These are phyloP conservation scores for Talaromyces atroroseus DNA, from an alignment of 2,329 filamentous ascomycete species.

Conservation along the genomic window DNA sequence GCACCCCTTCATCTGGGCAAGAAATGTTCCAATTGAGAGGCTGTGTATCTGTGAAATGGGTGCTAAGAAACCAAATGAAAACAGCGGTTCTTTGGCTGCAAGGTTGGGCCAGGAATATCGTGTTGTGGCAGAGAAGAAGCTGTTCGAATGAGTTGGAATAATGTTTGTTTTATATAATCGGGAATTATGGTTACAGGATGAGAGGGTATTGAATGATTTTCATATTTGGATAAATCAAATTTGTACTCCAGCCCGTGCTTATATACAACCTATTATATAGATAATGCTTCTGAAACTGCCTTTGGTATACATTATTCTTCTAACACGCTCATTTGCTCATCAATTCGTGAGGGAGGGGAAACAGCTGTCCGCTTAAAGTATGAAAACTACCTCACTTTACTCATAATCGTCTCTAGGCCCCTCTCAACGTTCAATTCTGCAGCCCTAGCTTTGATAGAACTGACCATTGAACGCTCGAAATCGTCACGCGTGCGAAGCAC, in stretches of 20 bases:
- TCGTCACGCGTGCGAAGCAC: constrained; percentile 83
- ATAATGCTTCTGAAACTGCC: background rate
- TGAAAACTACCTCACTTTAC: constrained; percentile 71
- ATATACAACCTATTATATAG: constrained; percentile 8
- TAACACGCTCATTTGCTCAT: background rate
- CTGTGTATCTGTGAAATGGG: constrained; percentile 85
- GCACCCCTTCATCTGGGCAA: constrained; percentile 61
- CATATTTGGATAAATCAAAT: background rate
- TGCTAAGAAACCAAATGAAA: constrained; percentile 59
- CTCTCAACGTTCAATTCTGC: constrained; percentile 76
- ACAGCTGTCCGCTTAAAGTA: background rate
- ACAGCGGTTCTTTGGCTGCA: constrained; percentile 35
- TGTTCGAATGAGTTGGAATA: constrained; percentile 15
- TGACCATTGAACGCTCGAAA: constrained; percentile 86
- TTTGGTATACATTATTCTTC: background rate
- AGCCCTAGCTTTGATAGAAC: constrained; percentile 79
- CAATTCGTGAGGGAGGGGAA: background rate
- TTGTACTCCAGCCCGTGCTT: background rate
- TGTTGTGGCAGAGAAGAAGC: constrained; percentile 39
- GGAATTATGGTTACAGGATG: background rate
- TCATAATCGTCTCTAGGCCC: constrained; percentile 89
- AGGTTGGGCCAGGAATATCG: constrained; percentile 50
- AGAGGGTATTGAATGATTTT: background rate
- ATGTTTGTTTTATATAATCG: background rate
- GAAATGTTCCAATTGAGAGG: constrained; percentile 60